Evolutionary conservation across 2,329 filamentous ascomycete species (phyloP).

Genomic region (Xylaria sp.): DNA sequence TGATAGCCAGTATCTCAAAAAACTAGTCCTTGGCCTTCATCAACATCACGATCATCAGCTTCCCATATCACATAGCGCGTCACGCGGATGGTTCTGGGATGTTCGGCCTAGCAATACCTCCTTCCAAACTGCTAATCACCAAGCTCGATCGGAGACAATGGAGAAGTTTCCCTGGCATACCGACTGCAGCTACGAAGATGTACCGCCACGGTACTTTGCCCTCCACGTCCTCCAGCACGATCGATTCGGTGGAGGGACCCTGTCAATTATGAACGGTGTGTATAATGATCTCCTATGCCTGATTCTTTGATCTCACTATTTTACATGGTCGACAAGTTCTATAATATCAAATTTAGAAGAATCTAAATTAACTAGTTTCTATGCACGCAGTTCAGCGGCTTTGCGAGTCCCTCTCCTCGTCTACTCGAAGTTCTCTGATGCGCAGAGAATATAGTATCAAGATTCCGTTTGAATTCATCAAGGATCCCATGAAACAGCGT

Average conservation of each 20-base stretch:
- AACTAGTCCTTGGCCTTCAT: constrained; percentile 50
- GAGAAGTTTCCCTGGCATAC: constrained; percentile 56
- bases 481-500: neutral
- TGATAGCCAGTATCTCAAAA: constrained; percentile 49
- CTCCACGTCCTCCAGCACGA: constrained; percentile 56
- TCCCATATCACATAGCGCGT: constrained; percentile 54
- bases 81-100: constrained; percentile 57
- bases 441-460: neutral
- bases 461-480: neutral
- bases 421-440: constrained; percentile 1
- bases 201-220: constrained; percentile 53
- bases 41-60: constrained; percentile 49
- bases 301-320: neutral
- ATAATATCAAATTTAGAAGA: neutral
- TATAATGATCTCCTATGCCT: neutral
- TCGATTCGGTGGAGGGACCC: constrained; percentile 52
- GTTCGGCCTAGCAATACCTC: constrained; percentile 47
- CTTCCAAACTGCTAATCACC: constrained; percentile 48
- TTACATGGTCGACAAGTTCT: neutral
- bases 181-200: constrained; percentile 55
- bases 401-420: neutral
- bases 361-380: neutral
- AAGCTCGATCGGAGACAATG: constrained; percentile 56
- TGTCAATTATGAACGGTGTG: constrained; percentile 51
- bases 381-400: neutral